Evolutionary conservation across 352 stramenopile genomes (phyloP), one percentile per base, ranked within the genome.

Genomic region (Globisporangium polare): DNA sequence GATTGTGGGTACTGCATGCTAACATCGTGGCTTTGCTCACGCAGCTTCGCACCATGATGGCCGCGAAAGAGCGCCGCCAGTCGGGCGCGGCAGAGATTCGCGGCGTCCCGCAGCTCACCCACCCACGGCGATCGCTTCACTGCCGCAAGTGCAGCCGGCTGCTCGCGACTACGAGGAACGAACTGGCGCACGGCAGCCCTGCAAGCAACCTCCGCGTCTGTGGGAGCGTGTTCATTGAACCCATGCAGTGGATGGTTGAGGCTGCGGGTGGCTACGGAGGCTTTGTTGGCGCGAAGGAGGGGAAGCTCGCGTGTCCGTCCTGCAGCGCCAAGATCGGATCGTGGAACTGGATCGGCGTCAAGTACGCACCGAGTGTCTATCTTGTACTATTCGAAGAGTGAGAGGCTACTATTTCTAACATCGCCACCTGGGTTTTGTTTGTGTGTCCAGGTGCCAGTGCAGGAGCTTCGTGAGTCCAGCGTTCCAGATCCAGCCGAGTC

Each of bases 301-400:
- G 83, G 29, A 93, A 91, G 46, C 46, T 93, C 9, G 56, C 66
- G 9, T 93, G 83, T 60, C 83, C 83, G 17, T 77, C 78, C 13
- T 92, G 83, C 62, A 78, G 73, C 6, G 66, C 81, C 13, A 93
- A 93, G 53, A 69, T 93, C 57, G 83, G 83, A n/a, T 80, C 78
- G 26, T 93, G 78, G 77, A 85, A 79, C 58, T 93, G 83, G 83
- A 79, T 80, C 27, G 83, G 83, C 50, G 67, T 83, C 63, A 90
- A 89, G 83, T 92, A 76, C n/a, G n/a, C n/a, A n/a, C n/a, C n/a
- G n/a, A n/a, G n/a, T n/a, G n/a, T n/a, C n/a, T n/a, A n/a, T n/a
- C n/a, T n/a, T n/a, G n/a, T n/a, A n/a, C n/a, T n/a, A n/a, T n/a
- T n/a, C n/a, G n/a, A n/a, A n/a, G n/a, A n/a, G n/a, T n/a, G n/a